These are phyloP conservation scores for Hibiscus syriacus DNA, from an alignment of 345 rosid genomes.

Conservation along the genomic window DNA sequence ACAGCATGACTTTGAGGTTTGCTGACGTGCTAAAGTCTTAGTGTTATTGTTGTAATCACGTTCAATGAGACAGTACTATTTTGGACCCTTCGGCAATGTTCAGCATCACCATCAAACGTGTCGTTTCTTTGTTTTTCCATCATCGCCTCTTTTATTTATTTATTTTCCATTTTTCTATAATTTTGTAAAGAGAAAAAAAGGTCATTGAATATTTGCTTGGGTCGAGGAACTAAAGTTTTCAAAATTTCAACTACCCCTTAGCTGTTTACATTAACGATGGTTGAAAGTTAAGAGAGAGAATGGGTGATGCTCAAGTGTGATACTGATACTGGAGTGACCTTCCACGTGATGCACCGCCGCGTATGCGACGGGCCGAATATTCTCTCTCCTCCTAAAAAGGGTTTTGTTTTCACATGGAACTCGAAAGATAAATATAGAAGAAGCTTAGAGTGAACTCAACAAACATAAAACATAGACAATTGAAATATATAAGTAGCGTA, in stretches of 20 bases:
- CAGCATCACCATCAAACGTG: neutral
- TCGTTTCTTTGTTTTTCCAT: neutral
- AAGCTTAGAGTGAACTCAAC: neutral
- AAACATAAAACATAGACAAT: neutral
- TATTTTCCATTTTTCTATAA: neutral
- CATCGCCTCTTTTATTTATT: neutral
- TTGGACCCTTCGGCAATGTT: neutral
- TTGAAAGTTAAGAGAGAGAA: neutral
- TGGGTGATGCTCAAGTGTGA: no score
- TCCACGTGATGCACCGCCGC: slow-evolving; percentile 20
- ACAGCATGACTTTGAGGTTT: slow-evolving; percentile 32
- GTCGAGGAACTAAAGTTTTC: neutral
- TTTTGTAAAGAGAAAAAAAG: neutral
- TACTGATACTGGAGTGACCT: slow-evolving; percentile 1
- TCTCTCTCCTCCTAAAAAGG: neutral
- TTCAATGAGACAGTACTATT: neutral
- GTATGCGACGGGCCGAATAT: slow-evolving; percentile 10
- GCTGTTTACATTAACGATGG: neutral
- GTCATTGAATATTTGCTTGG: neutral
- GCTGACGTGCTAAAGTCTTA: slow-evolving; percentile 22
- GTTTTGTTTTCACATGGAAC: neutral
- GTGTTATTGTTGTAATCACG: neutral
- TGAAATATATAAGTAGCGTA: no score
- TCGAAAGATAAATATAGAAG: neutral
- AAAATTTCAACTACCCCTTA: slow-evolving; percentile 11